Evolutionary conservation across 2,329 filamentous ascomycete species (phyloP), one percentile per base, ranked within the genome.

Genomic region (Penicillium expansum): DNA sequence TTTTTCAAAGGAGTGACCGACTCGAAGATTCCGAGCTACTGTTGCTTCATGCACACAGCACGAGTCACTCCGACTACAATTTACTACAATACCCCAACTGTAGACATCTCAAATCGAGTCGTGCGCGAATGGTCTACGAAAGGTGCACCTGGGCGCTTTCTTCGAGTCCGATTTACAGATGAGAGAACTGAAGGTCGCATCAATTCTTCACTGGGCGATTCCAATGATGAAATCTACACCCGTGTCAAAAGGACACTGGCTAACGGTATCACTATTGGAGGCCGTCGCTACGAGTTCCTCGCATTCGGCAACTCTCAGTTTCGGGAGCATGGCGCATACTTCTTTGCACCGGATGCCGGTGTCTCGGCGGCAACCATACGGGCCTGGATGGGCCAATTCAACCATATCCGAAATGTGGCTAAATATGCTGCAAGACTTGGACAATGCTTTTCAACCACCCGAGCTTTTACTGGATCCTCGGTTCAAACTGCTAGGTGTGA

Each of bases 291-390:
- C 72, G 84, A 93, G 64, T 97, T 97, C 62, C 83, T 99, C 27
- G 94, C 93, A 0, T 97, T 92, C 75, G 93, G 94, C 0, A 97
- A 94, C 72, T 97, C 94, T 0, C 94, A 99, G 67, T 90, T 99
- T 58, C 85, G 93, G 50, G 92, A 97, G 69, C 87, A 93, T 64
- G 90, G 92, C 0, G 92, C 91, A 0, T 97, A 94, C 69, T 97
- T 99, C 74, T 97, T 97, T 71, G 88, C 90, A 5, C 83, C 89
- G 0, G 86, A 85, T 0, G 77, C 83, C 0, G 79, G 84, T 53
- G 69, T 90, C 8, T 88, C 85, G 1, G 91, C 91, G 52, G 83
- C 88, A 18, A 81, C 87, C 48, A 97, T 99, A 56, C 88, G 93
- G 5, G 73, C 80, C 32, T 92, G 89, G 85, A 96, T 97, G 88